Evolutionary conservation across 129 eudicot genomes (phyloP), one percentile per base, ranked within the genome.

Genomic region (Sambucus nigra): DNA sequence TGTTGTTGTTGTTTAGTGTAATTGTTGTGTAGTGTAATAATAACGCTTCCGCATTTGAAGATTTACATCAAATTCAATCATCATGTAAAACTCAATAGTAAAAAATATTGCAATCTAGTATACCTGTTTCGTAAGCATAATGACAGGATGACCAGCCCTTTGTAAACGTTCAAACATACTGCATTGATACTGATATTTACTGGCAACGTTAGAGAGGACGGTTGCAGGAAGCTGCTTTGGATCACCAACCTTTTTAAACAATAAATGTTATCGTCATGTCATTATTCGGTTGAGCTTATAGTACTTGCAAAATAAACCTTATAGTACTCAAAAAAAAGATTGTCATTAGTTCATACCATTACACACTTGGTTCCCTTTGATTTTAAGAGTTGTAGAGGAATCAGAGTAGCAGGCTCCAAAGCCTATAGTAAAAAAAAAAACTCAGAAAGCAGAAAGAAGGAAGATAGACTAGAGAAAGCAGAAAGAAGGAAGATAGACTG

Each of bases 221-320:
- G 96, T 92, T 3, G 96, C 99, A 51, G 99, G 96, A 70, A 92
- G 99, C 89, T 92, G 99, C 75, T 92, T 92, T 28, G 99, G 99
- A 74, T 92, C 99, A 38, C 98, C 94, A 69, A 89, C 95, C 97
- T 89, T 63, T 8, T n/a, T n/a, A n/a, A 72, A 57, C 45, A 60
- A 66, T 10, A 68, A 39, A 20, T 35, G 1, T 8, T 18, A 15
- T 14, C 11, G 32, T 7, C 33, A 13, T 40, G 38, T 16, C 2
- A 22, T 4, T 16, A 24, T 16, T 8, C 15, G 42, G 23, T 25
- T 47, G 28, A 47, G 31, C 49, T 57, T 25, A 69, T 31, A 25
- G 32, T 57, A 54, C 10, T 17, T 32, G 42, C 21, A 55, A 48
- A 20, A 12, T 56, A 14, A 46, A 18, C 29, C n/a, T n/a, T n/a